These are phyloP conservation scores for Sugiyamaella qingdaonensis DNA, from an alignment of 805 yeast genomes.

Conservation along the genomic window DNA sequence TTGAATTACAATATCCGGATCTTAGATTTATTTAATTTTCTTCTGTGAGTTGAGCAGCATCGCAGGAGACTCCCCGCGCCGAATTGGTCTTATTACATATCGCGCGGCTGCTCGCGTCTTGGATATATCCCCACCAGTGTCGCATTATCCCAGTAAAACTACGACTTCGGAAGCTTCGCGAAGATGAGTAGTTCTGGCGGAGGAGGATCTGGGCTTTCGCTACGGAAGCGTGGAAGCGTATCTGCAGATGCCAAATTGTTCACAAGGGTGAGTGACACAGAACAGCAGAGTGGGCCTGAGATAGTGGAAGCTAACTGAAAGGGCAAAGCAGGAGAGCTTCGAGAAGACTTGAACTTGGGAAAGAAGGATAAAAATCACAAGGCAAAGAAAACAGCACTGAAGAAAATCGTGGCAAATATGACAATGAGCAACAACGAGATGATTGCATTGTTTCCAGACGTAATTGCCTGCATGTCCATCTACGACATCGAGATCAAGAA, in stretches of 20 bases:
- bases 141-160: no score
- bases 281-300: neutral
- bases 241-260: neutral
- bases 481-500: constrained; percentile 68
- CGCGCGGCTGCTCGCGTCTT: no score
- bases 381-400: constrained; percentile 47
- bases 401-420: constrained; percentile 76
- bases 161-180: no score
- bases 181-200: neutral
- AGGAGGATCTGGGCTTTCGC: neutral
- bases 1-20: no score
- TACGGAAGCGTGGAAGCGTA: neutral
- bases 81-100: no score
- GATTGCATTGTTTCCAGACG: constrained; percentile 60
- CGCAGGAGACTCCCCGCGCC: no score
- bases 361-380: constrained; percentile 33
- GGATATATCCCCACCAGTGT: no score
- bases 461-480: constrained; percentile 44
- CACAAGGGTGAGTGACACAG: neutral
- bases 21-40: no score
- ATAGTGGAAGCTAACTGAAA: constrained; percentile 7
- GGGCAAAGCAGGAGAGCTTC: constrained; percentile 37
- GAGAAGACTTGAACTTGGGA: constrained; percentile 32
- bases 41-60: no score
- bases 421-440: constrained; percentile 80